These are phyloP conservation scores for Phytopythium delawarense DNA, from an alignment of 352 stramenopile species.

Conservation along the genomic window DNA sequence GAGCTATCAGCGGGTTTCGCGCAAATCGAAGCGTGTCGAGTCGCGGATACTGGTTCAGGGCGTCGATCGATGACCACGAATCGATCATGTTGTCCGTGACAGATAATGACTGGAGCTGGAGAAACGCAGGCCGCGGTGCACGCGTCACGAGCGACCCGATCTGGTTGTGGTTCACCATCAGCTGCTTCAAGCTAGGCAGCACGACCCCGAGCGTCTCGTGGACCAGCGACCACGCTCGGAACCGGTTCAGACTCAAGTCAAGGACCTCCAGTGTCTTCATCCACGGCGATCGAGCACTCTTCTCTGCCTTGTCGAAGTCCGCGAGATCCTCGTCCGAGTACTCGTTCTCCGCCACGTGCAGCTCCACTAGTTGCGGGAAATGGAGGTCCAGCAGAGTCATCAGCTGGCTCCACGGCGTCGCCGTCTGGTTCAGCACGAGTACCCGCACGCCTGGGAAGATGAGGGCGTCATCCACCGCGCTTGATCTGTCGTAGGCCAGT, in stretches of 20 bases:
- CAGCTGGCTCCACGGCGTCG: constrained; percentile 30
- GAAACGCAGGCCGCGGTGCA: constrained; percentile 18
- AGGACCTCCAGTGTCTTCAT: constrained; percentile 36
- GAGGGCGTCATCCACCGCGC: neutral
- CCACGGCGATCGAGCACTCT: constrained; percentile 11
- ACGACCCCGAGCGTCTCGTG: constrained; percentile 24
- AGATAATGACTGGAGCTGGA: constrained; percentile 50
- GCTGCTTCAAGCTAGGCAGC: constrained; percentile 48
- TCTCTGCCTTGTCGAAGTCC: constrained; percentile 5
- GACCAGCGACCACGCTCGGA: constrained; percentile 49
- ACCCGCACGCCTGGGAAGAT: constrained; percentile 46
- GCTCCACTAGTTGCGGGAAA: constrained; percentile 51
- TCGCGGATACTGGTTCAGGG: constrained; percentile 50
- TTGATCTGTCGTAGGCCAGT: constrained; percentile 23
- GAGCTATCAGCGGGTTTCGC: constrained; percentile 56
- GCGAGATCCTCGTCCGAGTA: constrained; percentile 40
- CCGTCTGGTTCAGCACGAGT: constrained; percentile 70
- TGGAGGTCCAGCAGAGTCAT: constrained; percentile 35
- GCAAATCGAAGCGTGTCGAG: constrained; percentile 66
- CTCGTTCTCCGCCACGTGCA: constrained; percentile 59
- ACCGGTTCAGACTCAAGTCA: constrained; percentile 59
- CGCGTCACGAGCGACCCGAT: constrained; percentile 38
- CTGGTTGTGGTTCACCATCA: constrained; percentile 61
- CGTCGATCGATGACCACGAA: constrained; percentile 74
- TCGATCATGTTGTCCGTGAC: constrained; percentile 64